Conservation (phyloP, 2,329 filamentous ascomycete species). For the Simplicillium aogashimaense region DNA sequence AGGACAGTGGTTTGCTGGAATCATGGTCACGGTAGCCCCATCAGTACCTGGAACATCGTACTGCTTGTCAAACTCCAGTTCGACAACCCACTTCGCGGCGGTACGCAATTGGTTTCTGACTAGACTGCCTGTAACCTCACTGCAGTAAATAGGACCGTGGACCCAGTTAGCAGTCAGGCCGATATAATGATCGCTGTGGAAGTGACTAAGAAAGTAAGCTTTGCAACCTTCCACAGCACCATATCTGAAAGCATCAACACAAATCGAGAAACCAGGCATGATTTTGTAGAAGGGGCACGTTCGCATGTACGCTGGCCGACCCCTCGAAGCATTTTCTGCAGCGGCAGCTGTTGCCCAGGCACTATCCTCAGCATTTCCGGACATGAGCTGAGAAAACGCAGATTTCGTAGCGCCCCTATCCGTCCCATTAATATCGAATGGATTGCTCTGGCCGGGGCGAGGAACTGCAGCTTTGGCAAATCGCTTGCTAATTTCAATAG, state of each 20-base stretch:
- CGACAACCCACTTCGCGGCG: slow-evolving; percentile 74
- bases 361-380: slow-evolving; percentile 75
- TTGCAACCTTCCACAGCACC: slow-evolving; percentile 85
- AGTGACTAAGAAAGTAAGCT: slow-evolving; percentile 95
- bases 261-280: slow-evolving; percentile 83
- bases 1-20: slow-evolving; percentile 92
- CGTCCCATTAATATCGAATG: slow-evolving; percentile 48
- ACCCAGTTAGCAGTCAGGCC: slow-evolving; percentile 81
- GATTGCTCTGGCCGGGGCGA: slow-evolving; percentile 71
- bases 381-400: slow-evolving; percentile 91
- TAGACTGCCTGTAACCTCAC: slow-evolving; percentile 80
- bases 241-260: slow-evolving; percentile 93
- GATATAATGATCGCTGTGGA: slow-evolving; percentile 96
- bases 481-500: slow-evolving; percentile 37
- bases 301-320: slow-evolving; percentile 76
- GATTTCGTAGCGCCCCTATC: slow-evolving; percentile 37
- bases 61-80: slow-evolving; percentile 74
- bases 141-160: slow-evolving; percentile 95
- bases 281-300: slow-evolving; percentile 99
- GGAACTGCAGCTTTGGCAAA: slow-evolving; percentile 62
- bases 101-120: slow-evolving; percentile 80
- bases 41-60: slow-evolving; percentile 73
- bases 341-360: slow-evolving; percentile 86
- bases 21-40: slow-evolving; percentile 85
- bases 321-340: slow-evolving; percentile 65